Base-by-base conservation (phyloP, 805 yeast genomes). In the Myxozyma kluyveri region DNA sequence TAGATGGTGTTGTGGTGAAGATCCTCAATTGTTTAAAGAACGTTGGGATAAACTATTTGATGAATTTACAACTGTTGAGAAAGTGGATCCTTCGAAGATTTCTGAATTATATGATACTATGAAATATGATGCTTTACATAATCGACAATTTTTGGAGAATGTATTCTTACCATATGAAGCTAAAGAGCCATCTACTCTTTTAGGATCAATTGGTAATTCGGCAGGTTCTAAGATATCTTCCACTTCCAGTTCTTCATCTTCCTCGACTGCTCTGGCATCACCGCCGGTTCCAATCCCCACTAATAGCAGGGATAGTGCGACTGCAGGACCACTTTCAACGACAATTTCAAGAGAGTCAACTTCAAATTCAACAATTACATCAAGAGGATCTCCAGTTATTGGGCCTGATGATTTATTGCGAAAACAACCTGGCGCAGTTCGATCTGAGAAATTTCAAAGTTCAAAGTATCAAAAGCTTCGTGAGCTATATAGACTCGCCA, bases 51-150 rank as follows among this genome's bases (percentile, higher is more conserved):
- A 93, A 67, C 73, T 93, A 44, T 93, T 93, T 69, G 85, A 82
- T 59, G 99, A 93, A 69, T 93, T 93, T 70, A 81, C 83, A 21
- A 81, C 86, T 42, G 93, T 90, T 47, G 99, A 93, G 60, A 93
- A 93, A 69, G 96, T 93, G 2, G 98, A 93, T 69, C 99, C 99
- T 9, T 84, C 96, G 1, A 93, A 91, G 72, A 91, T 93, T 55
- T 86, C 96, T 43, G 99, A 93, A 72, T 76, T 93, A 52, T 93
- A 93, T 66, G 99, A 93, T 70, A 91, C 99, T 1, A 91, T 93
- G 96, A 93, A 93, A 69, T 93, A 87, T 67, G 99, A 93, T 71
- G 99, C 98, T 5, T 75, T 93, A 49, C 99, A 93, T 69, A 93
- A 93, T 68, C 77, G 99, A 50, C 86, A 85, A 31, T 93, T 93